These are phyloP conservation scores for Agarophyton chilense DNA, from an alignment of 23 red algal genomes.

Conservation along the genomic window DNA sequence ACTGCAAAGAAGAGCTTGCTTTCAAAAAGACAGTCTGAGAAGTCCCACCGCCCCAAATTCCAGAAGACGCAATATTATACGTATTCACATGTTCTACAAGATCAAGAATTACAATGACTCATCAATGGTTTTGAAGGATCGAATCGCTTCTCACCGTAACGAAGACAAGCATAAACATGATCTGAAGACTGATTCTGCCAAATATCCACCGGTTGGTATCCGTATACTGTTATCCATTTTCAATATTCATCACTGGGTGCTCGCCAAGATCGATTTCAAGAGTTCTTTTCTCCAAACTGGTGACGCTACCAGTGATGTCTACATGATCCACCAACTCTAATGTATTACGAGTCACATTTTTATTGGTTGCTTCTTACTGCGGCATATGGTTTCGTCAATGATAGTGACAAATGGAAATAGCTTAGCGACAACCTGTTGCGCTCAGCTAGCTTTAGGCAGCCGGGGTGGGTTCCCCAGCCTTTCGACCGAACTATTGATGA, in stretches of 20 bases:
- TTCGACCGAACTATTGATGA: not conserved
- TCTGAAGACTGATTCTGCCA: constrained; percentile 46
- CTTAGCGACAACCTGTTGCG: constrained; percentile 2
- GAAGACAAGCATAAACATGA: not conserved
- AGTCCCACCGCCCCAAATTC: constrained; percentile 10
- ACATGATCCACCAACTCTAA: constrained; percentile 29
- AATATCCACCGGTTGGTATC: constrained; percentile 29
- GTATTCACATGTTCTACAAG: constrained; percentile 46
- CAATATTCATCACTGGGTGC: not conserved
- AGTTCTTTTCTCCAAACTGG: constrained; percentile 52
- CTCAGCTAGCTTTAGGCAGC: constrained; percentile 12
- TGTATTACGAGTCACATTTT: not conserved
- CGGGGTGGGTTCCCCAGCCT: constrained; percentile 1
- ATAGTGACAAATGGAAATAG: constrained; percentile 24
- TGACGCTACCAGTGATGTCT: constrained; percentile 24
- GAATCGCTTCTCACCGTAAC: constrained; percentile 52
- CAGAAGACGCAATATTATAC: constrained; percentile 40
- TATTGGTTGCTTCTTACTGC: constrained; percentile 49
- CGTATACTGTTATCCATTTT: constrained; percentile 28
- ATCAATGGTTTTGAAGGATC: constrained; percentile 15
- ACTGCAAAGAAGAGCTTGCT: constrained; percentile 17
- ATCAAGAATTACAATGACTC: constrained; percentile 14
- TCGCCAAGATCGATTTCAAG: constrained; percentile 58
- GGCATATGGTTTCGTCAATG: constrained; percentile 28
- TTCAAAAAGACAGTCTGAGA: constrained; percentile 37